These are phyloP conservation scores for Smallanthus sonchifolius DNA, from an alignment of 129 eudicot genomes.

Conservation along the genomic window DNA sequence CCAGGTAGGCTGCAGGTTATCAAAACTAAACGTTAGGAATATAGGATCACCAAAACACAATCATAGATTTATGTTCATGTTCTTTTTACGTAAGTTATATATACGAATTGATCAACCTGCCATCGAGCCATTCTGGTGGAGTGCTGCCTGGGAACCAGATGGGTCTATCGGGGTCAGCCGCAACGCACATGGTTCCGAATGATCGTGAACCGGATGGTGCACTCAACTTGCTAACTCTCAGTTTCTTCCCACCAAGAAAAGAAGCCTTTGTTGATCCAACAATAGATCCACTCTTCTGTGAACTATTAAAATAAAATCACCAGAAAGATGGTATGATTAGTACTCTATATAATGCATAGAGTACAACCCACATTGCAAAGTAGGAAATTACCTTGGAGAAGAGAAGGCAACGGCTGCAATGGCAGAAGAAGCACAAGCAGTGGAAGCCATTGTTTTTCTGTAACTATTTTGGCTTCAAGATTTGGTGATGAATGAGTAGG, in stretches of 20 bases:
- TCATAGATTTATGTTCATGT: neutral
- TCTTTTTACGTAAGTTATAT: neutral
- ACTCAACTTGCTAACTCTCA: conserved; percentile 50
- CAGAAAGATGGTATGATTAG: neutral
- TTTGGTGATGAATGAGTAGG: conserved; percentile 1
- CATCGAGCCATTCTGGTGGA: conserved; percentile 99
- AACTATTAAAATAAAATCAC: conserved; percentile 34
- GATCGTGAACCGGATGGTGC: conserved; percentile 43
- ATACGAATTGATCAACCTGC: conserved; percentile 47
- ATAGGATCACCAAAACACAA: neutral
- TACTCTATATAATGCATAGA: neutral
- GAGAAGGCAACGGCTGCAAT: conserved; percentile 84
- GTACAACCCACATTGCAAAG: neutral
- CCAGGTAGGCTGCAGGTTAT: conserved; percentile 79
- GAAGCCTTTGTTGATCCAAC: conserved; percentile 78
- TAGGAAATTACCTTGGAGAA: conserved; percentile 49
- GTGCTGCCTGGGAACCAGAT: conserved; percentile 99
- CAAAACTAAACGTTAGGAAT: neutral
- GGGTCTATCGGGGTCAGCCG: conserved; percentile 91
- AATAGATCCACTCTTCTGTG: conserved; percentile 59
- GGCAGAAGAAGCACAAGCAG: conserved; percentile 88
- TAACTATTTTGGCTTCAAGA: conserved; percentile 3
- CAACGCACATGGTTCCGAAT: conserved; percentile 45
- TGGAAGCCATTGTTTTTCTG: conserved; percentile 65
- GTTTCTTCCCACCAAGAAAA: conserved; percentile 70